These are phyloP conservation scores for Ganoderma lucidum DNA, from an alignment of 1,284 basidiomycete genomes.

Conservation along the genomic window DNA sequence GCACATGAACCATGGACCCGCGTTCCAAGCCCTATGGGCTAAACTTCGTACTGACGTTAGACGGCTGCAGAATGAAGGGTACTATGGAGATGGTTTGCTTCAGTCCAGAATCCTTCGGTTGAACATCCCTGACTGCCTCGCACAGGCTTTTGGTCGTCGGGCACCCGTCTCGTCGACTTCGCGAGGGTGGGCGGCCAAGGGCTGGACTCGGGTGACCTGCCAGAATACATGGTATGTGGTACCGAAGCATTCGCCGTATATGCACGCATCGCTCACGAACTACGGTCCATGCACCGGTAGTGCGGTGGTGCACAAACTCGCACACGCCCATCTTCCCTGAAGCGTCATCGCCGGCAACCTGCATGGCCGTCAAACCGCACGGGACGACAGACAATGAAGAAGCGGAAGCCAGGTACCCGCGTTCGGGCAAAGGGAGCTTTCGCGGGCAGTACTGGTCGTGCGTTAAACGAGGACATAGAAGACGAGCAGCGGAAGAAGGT, in stretches of 20 bases:
- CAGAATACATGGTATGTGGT: conserved; percentile 74
- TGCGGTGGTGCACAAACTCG: conserved; percentile 83
- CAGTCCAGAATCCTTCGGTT: not conserved
- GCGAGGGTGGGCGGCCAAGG: conserved; percentile 58
- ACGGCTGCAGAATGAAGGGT: conserved; percentile 72
- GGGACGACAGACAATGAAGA: conserved; percentile 66
- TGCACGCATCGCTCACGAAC: not conserved
- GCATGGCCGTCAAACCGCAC: conserved; percentile 61
- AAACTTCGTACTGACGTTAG: conserved; percentile 70
- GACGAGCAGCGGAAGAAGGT: conserved; percentile 49
- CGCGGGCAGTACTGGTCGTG: conserved; percentile 55
- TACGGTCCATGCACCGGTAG: conserved; percentile 44
- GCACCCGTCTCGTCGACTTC: conserved; percentile 72
- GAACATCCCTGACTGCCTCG: not conserved
- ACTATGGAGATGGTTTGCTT: conserved; percentile 77
- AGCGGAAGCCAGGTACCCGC: conserved; percentile 73
- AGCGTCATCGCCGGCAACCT: conserved; percentile 50
- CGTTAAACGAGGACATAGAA: conserved; percentile 54
- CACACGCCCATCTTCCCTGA: conserved; percentile 56
- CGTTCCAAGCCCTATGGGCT: conserved; percentile 77
- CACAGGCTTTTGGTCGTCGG: conserved; percentile 82
- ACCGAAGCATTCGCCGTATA: not conserved
- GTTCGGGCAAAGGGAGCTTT: conserved; percentile 69
- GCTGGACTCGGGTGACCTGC: conserved; percentile 62
- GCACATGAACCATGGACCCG: conserved; percentile 82